Evolutionary conservation across 2,329 filamentous ascomycete genomes (phyloP).

Genomic region (Hypomyces perniciosus): DNA sequence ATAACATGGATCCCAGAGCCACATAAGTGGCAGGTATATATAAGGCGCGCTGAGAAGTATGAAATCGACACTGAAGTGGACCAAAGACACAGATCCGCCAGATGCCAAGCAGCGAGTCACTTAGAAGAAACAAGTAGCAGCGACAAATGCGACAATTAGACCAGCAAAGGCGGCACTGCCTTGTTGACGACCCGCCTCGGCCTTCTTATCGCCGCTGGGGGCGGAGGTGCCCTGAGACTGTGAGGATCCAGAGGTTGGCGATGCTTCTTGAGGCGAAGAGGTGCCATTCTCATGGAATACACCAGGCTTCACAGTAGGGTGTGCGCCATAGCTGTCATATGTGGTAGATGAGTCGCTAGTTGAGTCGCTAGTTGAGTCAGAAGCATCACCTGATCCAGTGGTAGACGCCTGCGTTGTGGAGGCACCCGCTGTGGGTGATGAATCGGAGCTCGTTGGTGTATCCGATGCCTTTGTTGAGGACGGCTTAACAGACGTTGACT

Average conservation of each 20-base stretch:
- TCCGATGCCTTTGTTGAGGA: background rate
- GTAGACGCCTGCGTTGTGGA: slow-evolving; percentile 7
- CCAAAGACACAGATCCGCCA: slow-evolving; percentile 4
- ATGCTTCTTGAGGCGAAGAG: slow-evolving; percentile 15
- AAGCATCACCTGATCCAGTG: slow-evolving; percentile 14
- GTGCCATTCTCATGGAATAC: slow-evolving; percentile 51
- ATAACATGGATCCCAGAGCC: slow-evolving; percentile 8
- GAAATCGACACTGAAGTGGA: slow-evolving; percentile 11
- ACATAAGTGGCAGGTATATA: slow-evolving; percentile 5
- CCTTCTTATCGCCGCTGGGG: slow-evolving; percentile 33
- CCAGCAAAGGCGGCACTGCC: slow-evolving; percentile 47
- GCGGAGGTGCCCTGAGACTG: slow-evolving; percentile 22
- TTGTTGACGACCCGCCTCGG: slow-evolving; percentile 41
- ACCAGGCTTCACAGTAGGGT: slow-evolving; percentile 34
- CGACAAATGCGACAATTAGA: slow-evolving; percentile 50
- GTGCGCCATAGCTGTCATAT: slow-evolving; percentile 2
- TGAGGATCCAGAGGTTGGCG: slow-evolving; percentile 14
- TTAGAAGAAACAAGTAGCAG: slow-evolving; percentile 44
- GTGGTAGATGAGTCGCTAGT: slow-evolving; percentile 7
- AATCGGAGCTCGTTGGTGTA: background rate
- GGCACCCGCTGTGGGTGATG: slow-evolving; percentile 8
- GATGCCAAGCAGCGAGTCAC: slow-evolving; percentile 11
- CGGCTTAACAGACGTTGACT: slow-evolving; percentile 3
- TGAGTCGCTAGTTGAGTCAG: slow-evolving; percentile 12
- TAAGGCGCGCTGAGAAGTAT: slow-evolving; percentile 9